Base-by-base conservation (phyloP, 495 filamentous ascomycete genomes). In the Hypoxylon crocopeplum region DNA sequence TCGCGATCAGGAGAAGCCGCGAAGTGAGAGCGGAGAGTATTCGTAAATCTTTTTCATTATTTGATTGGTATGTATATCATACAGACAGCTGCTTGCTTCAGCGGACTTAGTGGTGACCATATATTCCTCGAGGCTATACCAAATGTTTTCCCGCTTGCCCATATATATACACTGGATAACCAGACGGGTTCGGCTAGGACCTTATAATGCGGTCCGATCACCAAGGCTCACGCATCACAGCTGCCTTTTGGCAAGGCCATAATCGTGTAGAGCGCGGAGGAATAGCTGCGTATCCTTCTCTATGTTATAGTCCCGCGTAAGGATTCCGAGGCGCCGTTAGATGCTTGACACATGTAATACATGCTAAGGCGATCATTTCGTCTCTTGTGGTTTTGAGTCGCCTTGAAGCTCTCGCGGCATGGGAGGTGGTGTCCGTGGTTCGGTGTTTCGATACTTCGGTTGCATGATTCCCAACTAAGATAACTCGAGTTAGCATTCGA, bases 401-500 rank as follows among this genome's bases (percentile, higher is more conserved):
- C 10, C 40, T 29, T 15, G 34, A n/a, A 56, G 16, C 8, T 68
- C 55, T 2, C 24, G 38, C 8, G 68, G 68, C 48, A 70, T 24
- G 4, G 58, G 38, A 1, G 61, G 68, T 15, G 68, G 40, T 17
- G 59, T 64, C 13, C 64, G 61, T n/a, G 68, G 61, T 41, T 63
- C 42, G 29, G 47, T 68, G 25, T 66, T 63, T 55, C 65, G 68
- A 32, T 59, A 67, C 17, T 71, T 69, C n/a, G 68, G 66, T 40
- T 69, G 56, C 39, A 64, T 42, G 2, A 71, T 59, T 8, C 68
- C 66, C 34, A 71, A 21, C 68, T 71, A 8, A 15, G 11, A n/a
- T 10, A 10, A 21, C 17, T 56, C 25, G 22, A 22, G n/a, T 42
- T 11, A 56, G 38, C 27, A 25, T 1, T 19, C 7, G 13, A 13